A percentile compares a stretch with the other conserved stretches of the same genome.
phyloP scores from a whole-genome alignment of 2,329 filamentous ascomycete species.

The Purpureocillium lavendulum region DNA sequence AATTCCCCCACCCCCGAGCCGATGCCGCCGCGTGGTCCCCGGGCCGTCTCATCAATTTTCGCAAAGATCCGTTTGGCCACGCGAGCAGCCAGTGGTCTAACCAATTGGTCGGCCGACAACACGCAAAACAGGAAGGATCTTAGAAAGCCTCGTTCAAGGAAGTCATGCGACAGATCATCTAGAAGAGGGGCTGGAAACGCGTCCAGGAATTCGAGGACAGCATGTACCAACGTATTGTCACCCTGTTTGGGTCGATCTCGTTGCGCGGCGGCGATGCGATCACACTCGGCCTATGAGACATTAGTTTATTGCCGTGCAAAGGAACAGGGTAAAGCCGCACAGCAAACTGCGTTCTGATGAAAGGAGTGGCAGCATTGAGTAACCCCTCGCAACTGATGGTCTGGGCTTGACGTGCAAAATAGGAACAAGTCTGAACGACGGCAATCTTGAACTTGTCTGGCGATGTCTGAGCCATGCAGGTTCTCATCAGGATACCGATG shows the following conservation, averaged over 20 bases:
- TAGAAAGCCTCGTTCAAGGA: constrained; percentile 26
- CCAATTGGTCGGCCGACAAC: constrained; percentile 39
- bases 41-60: constrained; percentile 18
- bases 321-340: constrained; percentile 23
- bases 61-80: constrained; percentile 40
- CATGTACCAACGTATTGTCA: background rate
- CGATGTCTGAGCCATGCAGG: constrained; percentile 47
- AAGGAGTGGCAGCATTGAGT: constrained; percentile 45
- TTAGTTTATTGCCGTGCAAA: background rate
- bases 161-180: constrained; percentile 18
- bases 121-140: constrained; percentile 46
- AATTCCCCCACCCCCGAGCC: constrained; percentile 13
- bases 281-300: background rate
- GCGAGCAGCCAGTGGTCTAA: constrained; percentile 38
- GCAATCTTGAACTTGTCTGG: constrained; percentile 55
- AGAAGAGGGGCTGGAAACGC: constrained; percentile 32
- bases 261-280: background rate
- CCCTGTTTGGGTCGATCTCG: background rate
- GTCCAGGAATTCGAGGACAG: constrained; percentile 43
- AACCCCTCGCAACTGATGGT: constrained; percentile 43
- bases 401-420: constrained; percentile 48
- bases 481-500: constrained; percentile 46
- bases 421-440: constrained; percentile 52
- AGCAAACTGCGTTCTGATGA: constrained; percentile 49
- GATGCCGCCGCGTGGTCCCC: constrained; percentile 14